Evolutionary conservation across 208 protist species (phyloP).

Genomic region (Lotmaria passim): DNA sequence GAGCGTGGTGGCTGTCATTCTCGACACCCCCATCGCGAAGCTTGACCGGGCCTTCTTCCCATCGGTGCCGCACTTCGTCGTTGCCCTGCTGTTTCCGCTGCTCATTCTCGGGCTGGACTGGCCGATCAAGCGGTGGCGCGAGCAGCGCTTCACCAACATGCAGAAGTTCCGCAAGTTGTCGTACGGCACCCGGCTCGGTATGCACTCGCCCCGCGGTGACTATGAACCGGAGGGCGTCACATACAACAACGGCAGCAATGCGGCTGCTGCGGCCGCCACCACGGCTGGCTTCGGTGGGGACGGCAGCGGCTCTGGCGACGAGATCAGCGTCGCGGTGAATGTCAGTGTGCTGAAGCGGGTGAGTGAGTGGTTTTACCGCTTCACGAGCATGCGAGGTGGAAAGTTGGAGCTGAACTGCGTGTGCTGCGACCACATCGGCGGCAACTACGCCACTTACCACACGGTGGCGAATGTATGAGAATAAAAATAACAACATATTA

Average conservation of each 20-base stretch:
- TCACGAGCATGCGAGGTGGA: constrained; percentile 70
- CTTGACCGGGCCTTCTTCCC: constrained; percentile 61
- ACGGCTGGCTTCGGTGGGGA: not conserved
- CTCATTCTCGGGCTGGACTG: constrained; percentile 74
- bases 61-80: constrained; percentile 65
- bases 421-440: constrained; percentile 90
- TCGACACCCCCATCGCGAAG: constrained; percentile 36
- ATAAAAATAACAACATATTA: constrained; percentile 8
- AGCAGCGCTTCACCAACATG: constrained; percentile 79
- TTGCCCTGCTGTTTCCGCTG: constrained; percentile 68
- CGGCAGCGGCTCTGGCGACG: constrained; percentile 7
- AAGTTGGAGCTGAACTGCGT: constrained; percentile 90
- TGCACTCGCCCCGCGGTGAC: constrained; percentile 92
- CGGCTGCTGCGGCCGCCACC: constrained; percentile 4
- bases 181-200: constrained; percentile 90
- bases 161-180: constrained; percentile 89
- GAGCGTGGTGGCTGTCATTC: constrained; percentile 61
- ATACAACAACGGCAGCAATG: constrained; percentile 26
- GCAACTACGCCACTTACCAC: constrained; percentile 88
- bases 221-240: constrained; percentile 84
- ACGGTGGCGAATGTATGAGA: constrained; percentile 27
- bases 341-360: constrained; percentile 43
- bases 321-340: constrained; percentile 17
- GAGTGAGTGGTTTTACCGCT: constrained; percentile 81
- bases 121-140: constrained; percentile 86